Conservation (phyloP, 495 filamentous ascomycete species). For the Lasiosphaeriaceae sp. region DNA sequence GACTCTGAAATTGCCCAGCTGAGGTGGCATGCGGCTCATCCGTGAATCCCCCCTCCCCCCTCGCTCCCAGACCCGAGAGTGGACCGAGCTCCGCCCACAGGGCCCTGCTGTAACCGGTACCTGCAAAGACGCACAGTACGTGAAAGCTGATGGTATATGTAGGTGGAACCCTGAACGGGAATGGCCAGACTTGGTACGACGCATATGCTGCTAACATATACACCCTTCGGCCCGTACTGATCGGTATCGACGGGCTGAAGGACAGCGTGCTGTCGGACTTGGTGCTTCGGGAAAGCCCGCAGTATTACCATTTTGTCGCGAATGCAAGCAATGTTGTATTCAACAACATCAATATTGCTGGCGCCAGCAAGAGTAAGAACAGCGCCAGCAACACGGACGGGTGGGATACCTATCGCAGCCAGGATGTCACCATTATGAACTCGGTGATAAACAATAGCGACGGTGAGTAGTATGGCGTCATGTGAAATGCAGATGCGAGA, state of each 20-base stretch:
- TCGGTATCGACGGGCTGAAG: constrained; percentile 55
- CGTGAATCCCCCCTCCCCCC: neutral
- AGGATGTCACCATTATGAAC: constrained; percentile 63
- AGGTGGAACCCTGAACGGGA: constrained; percentile 39
- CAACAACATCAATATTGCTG: constrained; percentile 59
- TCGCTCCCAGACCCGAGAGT: neutral
- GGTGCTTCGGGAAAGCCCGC: constrained; percentile 52
- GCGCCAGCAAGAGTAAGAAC: constrained; percentile 30
- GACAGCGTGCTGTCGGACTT: constrained; percentile 25
- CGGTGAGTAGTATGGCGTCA: constrained; percentile 21
- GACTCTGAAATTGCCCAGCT: neutral
- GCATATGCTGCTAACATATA: constrained; percentile 51
- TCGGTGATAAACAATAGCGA: constrained; percentile 66
- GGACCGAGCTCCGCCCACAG: neutral
- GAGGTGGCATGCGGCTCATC: neutral
- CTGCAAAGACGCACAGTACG: constrained; percentile 23
- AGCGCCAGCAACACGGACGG: constrained; percentile 64
- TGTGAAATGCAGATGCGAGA: neutral
- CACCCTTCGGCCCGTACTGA: constrained; percentile 40
- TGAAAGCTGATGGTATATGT: constrained; percentile 3
- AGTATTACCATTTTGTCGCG: constrained; percentile 52
- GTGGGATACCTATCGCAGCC: constrained; percentile 65
- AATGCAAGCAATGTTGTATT: constrained; percentile 65
- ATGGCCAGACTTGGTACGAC: constrained; percentile 71
- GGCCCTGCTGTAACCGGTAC: neutral